phyloP scores from a whole-genome alignment of 129 eudicot genomes.

The Daucus carota region DH1_v3.0 NC_030384.2:23302501-23303000 shows the following conservation, averaged over 20 bases:
- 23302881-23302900: background rate
- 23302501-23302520: background rate
- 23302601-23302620: background rate
- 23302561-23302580: background rate
- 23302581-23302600: background rate
- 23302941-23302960: no score
- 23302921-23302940: no score
- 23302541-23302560: background rate
- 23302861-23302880: background rate
- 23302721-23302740: no score
- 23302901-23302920: no score
- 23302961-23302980: no score
- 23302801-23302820: background rate
- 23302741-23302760: no score
- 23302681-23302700: background rate
- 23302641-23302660: background rate
- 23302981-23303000: background rate
- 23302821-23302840: background rate
- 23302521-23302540: background rate
- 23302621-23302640: no score
- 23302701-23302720: no score
- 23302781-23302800: background rate
- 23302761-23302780: background rate
- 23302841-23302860: background rate
- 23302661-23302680: background rate